Conservation (phyloP, 257 asterid genomes). For the Petunia axillaris region DNA sequence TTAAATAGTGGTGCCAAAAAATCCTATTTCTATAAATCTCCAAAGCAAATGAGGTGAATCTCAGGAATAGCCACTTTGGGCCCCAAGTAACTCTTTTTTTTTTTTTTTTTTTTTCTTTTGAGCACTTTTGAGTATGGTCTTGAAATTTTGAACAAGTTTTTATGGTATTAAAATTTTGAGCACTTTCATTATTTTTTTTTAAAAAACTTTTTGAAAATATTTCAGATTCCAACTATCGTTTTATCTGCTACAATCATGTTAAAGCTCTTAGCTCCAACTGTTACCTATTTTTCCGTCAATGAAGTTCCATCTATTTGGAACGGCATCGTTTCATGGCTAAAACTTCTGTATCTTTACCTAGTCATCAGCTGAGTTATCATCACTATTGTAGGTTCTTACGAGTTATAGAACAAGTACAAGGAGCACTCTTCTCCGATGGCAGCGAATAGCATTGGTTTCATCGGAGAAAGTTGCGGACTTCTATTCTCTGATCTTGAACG, state of each 20-base stretch:
- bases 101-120: no score
- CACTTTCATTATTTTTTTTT: no score
- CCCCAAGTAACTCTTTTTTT: no score
- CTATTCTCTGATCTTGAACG: slow-evolving; percentile 21
- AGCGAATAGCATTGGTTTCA: background rate
- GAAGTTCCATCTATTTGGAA: slow-evolving; percentile 66
- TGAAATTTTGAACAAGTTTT: no score
- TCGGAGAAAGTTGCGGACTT: slow-evolving; percentile 7
- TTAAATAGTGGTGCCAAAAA: no score
- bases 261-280: slow-evolving; percentile 48
- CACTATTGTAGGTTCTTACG: slow-evolving; percentile 73
- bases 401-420: slow-evolving; percentile 52
- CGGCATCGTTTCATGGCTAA: slow-evolving; percentile 69
- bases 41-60: no score
- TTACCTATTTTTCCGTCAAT: slow-evolving; percentile 51
- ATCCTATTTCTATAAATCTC: no score
- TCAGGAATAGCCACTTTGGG: no score
- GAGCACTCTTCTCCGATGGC: slow-evolving; percentile 26
- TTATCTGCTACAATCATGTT: slow-evolving; percentile 63
- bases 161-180: no score
- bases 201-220: slow-evolving; percentile 32
- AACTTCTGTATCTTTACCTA: slow-evolving; percentile 80
- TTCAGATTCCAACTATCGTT: slow-evolving; percentile 57
- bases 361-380: slow-evolving; percentile 78
- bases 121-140: no score